Evolutionary conservation across 805 yeast genomes (phyloP).

Genomic region (Candida berthetii): DNA sequence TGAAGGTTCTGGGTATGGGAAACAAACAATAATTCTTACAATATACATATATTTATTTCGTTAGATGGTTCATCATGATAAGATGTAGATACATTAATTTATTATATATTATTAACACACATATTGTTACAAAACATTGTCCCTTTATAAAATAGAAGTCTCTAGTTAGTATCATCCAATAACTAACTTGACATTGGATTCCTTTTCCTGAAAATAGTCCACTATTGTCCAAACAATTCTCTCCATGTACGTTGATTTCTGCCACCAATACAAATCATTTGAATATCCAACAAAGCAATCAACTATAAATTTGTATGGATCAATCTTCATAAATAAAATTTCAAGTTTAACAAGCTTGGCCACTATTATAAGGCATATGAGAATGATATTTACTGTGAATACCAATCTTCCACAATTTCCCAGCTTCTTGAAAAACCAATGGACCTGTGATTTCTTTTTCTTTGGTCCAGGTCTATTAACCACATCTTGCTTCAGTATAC

Average conservation of each 20-base stretch:
- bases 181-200: not conserved
- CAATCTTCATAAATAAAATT: not conserved
- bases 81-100: not conserved
- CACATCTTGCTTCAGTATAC: too few relatives aligned
- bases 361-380: not conserved
- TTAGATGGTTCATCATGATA: not conserved
- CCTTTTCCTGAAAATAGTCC: not conserved
- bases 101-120: too few relatives aligned
- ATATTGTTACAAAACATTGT: too few relatives aligned
- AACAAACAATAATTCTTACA: too few relatives aligned
- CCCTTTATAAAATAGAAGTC: too few relatives aligned
- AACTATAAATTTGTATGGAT: not conserved
- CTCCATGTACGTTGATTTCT: not conserved
- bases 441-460: too few relatives aligned
- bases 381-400: not conserved
- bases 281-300: not conserved
- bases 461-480: too few relatives aligned
- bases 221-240: constrained; percentile 1
- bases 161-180: too few relatives aligned
- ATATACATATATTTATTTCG: too few relatives aligned
- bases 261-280: constrained; percentile 7
- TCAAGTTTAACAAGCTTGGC: not conserved
- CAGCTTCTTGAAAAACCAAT: not conserved
- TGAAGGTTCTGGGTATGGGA: not conserved
- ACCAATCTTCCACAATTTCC: not conserved